A percentile compares a stretch with the other conserved stretches of the same genome.
Conservation (phyloP, 257 asterid genomes). For the Plantago elongata region DNA sequence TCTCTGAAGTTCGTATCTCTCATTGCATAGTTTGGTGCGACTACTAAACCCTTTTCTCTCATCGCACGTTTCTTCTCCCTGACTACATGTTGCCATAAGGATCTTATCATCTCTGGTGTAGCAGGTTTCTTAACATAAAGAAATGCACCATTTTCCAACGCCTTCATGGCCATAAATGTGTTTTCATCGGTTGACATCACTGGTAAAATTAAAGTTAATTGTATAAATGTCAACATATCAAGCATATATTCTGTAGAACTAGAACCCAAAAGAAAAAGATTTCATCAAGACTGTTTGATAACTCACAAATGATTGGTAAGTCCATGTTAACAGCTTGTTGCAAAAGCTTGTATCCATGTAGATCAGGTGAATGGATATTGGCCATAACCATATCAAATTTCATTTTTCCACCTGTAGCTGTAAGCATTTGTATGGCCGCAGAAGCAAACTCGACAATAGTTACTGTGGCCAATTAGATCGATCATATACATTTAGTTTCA, state of each 20-base stretch:
- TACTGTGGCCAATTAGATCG: neutral
- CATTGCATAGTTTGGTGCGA: neutral
- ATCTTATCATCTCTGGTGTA: constrained; percentile 19
- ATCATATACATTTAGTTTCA: neutral
- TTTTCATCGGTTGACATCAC: constrained; percentile 33
- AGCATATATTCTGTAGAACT: neutral
- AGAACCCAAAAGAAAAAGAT: neutral
- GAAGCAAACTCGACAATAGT: constrained; percentile 8
- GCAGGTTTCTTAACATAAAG: constrained; percentile 32
- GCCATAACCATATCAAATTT: constrained; percentile 35
- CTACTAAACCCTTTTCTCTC: constrained; percentile 11
- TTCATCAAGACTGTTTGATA: neutral
- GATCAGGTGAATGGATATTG: constrained; percentile 38
- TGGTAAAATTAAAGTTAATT: constrained; percentile 1
- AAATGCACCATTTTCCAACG: constrained; percentile 32
- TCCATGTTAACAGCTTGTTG: constrained; percentile 26
- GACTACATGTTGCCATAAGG: constrained; percentile 41
- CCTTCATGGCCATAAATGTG: constrained; percentile 23
- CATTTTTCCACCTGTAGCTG: constrained; percentile 17
- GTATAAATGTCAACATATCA: neutral
- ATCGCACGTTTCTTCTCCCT: constrained; percentile 22
- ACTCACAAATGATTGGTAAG: constrained; percentile 34
- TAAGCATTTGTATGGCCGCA: constrained; percentile 11
- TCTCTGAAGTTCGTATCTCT: constrained; percentile 22
- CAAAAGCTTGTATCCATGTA: constrained; percentile 33